Evolutionary conservation across 2,329 filamentous ascomycete genomes (phyloP), one percentile per base, ranked within the genome.

Genomic region (Clarireedia paspali): DNA sequence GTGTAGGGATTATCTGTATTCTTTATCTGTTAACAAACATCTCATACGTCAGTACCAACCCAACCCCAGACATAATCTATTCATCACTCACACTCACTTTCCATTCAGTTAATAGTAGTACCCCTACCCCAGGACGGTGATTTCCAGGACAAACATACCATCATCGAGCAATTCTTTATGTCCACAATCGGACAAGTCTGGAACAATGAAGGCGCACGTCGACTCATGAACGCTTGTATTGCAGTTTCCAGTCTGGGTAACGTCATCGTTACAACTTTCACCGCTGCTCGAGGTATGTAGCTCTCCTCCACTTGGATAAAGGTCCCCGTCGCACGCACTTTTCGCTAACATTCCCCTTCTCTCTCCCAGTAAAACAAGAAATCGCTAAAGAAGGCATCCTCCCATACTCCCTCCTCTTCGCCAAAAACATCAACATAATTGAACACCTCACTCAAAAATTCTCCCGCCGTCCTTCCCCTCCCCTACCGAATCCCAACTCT

Each of bases 381-480:
- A 80, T 83, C 45, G 80, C 80, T 6, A 82, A 83, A 62, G 77
- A 81, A 64, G 79, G 79, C 0, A 74, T 81, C 52, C 67, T 81
- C 2, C 78, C 78, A 0, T 55, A 23, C 6, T 50, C 53, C 44
- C 50, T 55, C 9, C 14, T 34, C 0, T 78, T 69, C 53, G 72
- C 76, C 3, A 71, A 72, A 38, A 76, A 79, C 66, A 77, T 79
- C 58, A 77, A 50, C 47, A 44, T 50, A 7, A 55, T 45, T 6
- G 27, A 55, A 50, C 45, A 73, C 15, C 60, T 65, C 9, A 66
- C 64, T 46, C 66, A 66, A 27, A 60, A 60, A 51, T n/a, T 54
- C 38, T 45, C 46, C 30, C 34, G 23, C 20, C 20, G 20, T 20
- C 20, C 20, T 20, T 20, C 20, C 20, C 20, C 20, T 20, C 20